These are phyloP conservation scores for Mycena indigotica DNA, from an alignment of 768 basidiomycete species.

Conservation along the genomic window DNA sequence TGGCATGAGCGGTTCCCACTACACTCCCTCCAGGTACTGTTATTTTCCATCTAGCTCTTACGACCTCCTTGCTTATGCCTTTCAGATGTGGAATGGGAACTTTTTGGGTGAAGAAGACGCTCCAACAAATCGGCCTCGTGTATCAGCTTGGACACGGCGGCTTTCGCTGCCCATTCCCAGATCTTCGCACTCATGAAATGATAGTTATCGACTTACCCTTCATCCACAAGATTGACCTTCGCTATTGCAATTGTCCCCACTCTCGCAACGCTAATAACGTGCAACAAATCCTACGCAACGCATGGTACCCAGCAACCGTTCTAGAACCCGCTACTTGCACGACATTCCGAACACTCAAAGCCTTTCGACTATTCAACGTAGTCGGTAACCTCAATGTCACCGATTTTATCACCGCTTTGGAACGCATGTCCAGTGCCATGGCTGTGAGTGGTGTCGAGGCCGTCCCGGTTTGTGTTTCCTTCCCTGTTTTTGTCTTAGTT, in stretches of 20 bases:
- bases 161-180: slow-evolving; percentile 3
- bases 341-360: slow-evolving; percentile 10
- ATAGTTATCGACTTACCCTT: slow-evolving; percentile 11
- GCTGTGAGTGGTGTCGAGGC: not conserved
- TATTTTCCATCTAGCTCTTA: not conserved
- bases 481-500: no score
- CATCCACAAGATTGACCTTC: slow-evolving; percentile 12
- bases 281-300: slow-evolving; percentile 6
- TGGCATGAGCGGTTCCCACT: not conserved
- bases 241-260: slow-evolving; percentile 13
- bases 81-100: slow-evolving; percentile 18
- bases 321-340: slow-evolving; percentile 10
- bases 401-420: slow-evolving; percentile 7
- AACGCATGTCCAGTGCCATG: not conserved
- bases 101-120: slow-evolving; percentile 2
- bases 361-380: slow-evolving; percentile 18
- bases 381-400: slow-evolving; percentile 6
- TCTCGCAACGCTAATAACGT: not conserved
- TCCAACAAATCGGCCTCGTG: slow-evolving; percentile 1
- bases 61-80: not conserved
- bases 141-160: slow-evolving; percentile 23
- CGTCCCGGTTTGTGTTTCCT: slow-evolving; percentile 1
- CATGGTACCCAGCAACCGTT: slow-evolving; percentile 17
- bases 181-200: not conserved
- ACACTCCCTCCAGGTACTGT: not conserved